Base-by-base conservation (phyloP, 331 rosid genomes). In the Quercus phellos region DNA sequence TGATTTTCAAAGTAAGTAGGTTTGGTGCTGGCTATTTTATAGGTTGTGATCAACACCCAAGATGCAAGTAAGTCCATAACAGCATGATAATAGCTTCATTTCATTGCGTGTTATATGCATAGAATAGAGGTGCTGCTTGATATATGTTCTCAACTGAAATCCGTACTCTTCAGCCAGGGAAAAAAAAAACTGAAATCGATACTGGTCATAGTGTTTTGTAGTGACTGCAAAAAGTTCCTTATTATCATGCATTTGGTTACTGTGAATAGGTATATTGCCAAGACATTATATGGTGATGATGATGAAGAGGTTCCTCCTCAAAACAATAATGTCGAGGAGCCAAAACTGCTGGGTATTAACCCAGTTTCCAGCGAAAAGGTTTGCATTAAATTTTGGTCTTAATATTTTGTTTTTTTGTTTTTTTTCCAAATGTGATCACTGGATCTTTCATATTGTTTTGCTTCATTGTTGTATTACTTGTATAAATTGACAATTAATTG, bases 1-100 rank as follows among this genome's bases (percentile, higher is more conserved):
- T 95, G 85, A 89, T 87, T 85, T 91, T 95, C 86, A 95, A 91
- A 95, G 93, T 95, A 38, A 95, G 99, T 78, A 94, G 98, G 83
- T 89, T 79, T 18, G 97, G 98, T 42, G 82, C 94, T 42, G 99
- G 99, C 73, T 95, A 93, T 87, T 95, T 95, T 81, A 87, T 95
- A 66, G 98, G 96, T 4, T 95, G 99, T 83, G 93, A 93, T 84
- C 89, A 89, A 80, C 98, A 95, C 85, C 99, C 99, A 8, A 83
- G 22, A 63, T 95, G 99, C 98, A 95, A 95, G 99, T 95, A 83
- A 95, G 98, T 90, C 63, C 73, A 55, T 42, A 66, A 78, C 21
- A 8, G 63, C 34, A 51, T 56, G 22, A 24, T 22, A 10, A 21
- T 60, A 43, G 54, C 12, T 17, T 68, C 14, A 34, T 27, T 53